Conservation (phyloP, 345 rosid species). For the Eucalyptus decipiens region DNA sequence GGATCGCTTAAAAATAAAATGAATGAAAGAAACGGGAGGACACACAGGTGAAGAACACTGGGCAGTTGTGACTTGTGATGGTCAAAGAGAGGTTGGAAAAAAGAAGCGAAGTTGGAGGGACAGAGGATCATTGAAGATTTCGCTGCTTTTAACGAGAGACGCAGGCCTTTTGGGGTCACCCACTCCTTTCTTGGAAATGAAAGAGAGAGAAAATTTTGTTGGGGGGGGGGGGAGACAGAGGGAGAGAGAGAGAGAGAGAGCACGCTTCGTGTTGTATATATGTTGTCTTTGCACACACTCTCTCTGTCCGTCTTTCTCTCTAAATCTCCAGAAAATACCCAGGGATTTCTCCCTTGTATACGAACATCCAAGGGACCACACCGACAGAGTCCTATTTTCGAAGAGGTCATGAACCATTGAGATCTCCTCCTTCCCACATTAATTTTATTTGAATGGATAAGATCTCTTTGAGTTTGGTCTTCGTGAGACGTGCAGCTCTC, state of each 20-base stretch:
- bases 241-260: neutral
- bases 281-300: neutral
- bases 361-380: neutral
- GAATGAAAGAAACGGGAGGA: neutral
- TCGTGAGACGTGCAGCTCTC: neutral
- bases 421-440: neutral
- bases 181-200: constrained; percentile 71
- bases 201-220: constrained; percentile 20
- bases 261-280: neutral
- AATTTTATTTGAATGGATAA: neutral
- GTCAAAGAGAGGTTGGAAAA: neutral
- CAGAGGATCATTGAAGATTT: constrained; percentile 16
- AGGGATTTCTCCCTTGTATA: neutral
- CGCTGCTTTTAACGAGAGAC: constrained; percentile 63
- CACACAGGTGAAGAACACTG: neutral
- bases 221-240: constrained; percentile 8
- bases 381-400: neutral
- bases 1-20: neutral
- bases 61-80: neutral
- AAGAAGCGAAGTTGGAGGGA: neutral
- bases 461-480: neutral
- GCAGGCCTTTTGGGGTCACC: constrained; percentile 7
- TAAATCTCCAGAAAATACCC: neutral
- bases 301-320: neutral
- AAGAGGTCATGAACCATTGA: neutral